Evolutionary conservation across 139 green algal genomes (phyloP), one percentile per base, ranked within the genome.

Genomic region (Chlamydomonas urium): DNA sequence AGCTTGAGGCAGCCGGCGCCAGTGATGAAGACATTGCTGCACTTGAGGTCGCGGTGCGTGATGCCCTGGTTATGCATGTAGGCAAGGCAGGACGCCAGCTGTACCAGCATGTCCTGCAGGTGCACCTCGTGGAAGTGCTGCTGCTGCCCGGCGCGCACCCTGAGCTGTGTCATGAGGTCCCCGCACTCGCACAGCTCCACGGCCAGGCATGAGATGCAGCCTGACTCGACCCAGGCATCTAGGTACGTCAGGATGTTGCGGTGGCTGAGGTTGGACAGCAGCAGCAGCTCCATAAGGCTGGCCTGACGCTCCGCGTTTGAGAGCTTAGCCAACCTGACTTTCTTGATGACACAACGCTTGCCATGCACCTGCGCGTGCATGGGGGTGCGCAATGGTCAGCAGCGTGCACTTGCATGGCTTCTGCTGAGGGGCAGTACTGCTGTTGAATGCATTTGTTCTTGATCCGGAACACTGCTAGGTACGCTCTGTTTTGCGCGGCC

Each of bases 111-210:
- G 36, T 79, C 66, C 42, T 79, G 66, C 32, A 81, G 47, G 75
- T 76, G 47, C 31, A 69, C 61, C 62, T 81, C 75, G 36, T 28
- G 50, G 68, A 77, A 76, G 33, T 70, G 57, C 17, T 5, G 24
- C 19, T 62, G 53, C 53, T 28, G 5, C 53, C 5, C 10, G 29
- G 63, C 57, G 48, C 66, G 57, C 19, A 63, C n/a, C 17, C 56
- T n/a, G 21, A 81, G 37, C 69, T 76, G 69, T 26, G 58, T 71
- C 29, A 67, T 47, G 47, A 81, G 65, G 48, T 81, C 75, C 1
- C 75, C 75, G 47, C 69, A 57, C 47, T 75, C 69, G 38, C 75
- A 81, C 35, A 73, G 45, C 60, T 81, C 75, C 69, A 77, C 65
- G 24, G 3, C n/a, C 10, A 42, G 65, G 47, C 47, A 65, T 14